A percentile compares a stretch with the other conserved stretches of the same genome.
Evolutionary conservation across 2,329 filamentous ascomycete species (phyloP).

Genomic region (Aciculosporium take): DNA sequence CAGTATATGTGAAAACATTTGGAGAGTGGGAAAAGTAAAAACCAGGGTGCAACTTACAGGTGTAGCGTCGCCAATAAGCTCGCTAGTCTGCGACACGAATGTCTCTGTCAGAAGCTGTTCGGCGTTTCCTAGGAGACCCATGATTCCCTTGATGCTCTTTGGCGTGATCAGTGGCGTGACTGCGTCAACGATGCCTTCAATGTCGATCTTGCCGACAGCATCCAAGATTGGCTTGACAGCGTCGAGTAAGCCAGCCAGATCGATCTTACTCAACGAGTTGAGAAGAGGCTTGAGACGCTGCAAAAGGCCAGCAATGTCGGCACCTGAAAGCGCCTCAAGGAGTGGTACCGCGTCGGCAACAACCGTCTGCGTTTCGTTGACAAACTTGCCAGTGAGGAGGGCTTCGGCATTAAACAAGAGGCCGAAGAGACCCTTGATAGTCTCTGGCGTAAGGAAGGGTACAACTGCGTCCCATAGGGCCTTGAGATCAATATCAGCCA

Average conservation of each 20-base stretch:
- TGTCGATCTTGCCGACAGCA: slow-evolving; percentile 24
- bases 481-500: slow-evolving; percentile 20
- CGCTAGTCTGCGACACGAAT: slow-evolving; percentile 28
- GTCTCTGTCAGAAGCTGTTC: slow-evolving; percentile 21
- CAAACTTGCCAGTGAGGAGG: slow-evolving; percentile 23
- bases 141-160: slow-evolving; percentile 20
- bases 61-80: slow-evolving; percentile 28
- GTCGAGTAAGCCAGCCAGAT: slow-evolving; percentile 20
- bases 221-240: slow-evolving; percentile 22
- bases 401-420: slow-evolving; percentile 23
- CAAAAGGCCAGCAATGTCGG: slow-evolving; percentile 25
- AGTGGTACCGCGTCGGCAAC: slow-evolving; percentile 24
- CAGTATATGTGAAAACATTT: neutral
- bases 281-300: slow-evolving; percentile 23
- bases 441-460: slow-evolving; percentile 21
- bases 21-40: neutral
- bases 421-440: slow-evolving; percentile 21
- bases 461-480: slow-evolving; percentile 19
- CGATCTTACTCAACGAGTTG: slow-evolving; percentile 19
- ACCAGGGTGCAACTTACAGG: slow-evolving; percentile 17
- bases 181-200: slow-evolving; percentile 21
- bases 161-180: slow-evolving; percentile 27
- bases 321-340: slow-evolving; percentile 18
- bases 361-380: slow-evolving; percentile 26
- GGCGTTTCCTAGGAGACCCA: slow-evolving; percentile 24